Evolutionary conservation across 352 stramenopile genomes (phyloP).

Genomic region (Pythium rhizo-oryzae): DNA sequence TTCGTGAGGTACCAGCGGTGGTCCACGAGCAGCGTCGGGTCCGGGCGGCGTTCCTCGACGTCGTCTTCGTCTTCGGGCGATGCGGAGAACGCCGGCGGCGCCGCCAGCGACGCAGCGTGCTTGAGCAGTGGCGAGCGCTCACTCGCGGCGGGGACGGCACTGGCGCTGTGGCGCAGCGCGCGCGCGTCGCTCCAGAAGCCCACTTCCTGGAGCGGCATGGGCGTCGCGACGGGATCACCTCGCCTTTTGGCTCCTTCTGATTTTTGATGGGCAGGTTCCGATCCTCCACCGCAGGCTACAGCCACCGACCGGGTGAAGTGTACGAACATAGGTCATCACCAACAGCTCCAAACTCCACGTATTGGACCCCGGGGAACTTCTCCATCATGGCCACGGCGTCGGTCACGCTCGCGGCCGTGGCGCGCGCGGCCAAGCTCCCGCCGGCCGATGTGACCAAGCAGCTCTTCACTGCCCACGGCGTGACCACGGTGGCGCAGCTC

Average conservation of each 20-base stretch:
- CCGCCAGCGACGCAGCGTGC: not conserved
- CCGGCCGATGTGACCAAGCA: not conserved
- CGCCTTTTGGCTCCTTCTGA: not conserved
- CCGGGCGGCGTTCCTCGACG: slow-evolving; percentile 31
- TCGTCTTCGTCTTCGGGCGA: slow-evolving; percentile 7
- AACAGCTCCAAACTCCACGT: too few species aligned
- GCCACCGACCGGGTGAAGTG: not conserved
- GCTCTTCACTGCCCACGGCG: not conserved
- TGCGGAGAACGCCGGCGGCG: not conserved
- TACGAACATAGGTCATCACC: slow-evolving; percentile 1
- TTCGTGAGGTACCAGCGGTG: slow-evolving; percentile 45
- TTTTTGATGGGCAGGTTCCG: too few species aligned
- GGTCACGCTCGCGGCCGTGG: not conserved
- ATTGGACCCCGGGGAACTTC: not conserved
- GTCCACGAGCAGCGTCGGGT: slow-evolving; percentile 58
- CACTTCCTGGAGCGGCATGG: slow-evolving; percentile 20
- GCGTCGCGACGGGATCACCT: not conserved
- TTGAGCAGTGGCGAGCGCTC: slow-evolving; percentile 16
- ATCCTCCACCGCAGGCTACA: not conserved
- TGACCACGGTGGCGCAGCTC: not conserved
- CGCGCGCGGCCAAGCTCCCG: not conserved
- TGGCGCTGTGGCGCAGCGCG: slow-evolving; percentile 7
- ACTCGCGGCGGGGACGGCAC: not conserved
- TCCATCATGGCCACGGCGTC: not conserved
- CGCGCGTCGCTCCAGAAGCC: slow-evolving; percentile 22